These are phyloP conservation scores for Aspergillus amoenus DNA, from an alignment of 2,329 filamentous ascomycete species.

Conservation along the genomic window DNA sequence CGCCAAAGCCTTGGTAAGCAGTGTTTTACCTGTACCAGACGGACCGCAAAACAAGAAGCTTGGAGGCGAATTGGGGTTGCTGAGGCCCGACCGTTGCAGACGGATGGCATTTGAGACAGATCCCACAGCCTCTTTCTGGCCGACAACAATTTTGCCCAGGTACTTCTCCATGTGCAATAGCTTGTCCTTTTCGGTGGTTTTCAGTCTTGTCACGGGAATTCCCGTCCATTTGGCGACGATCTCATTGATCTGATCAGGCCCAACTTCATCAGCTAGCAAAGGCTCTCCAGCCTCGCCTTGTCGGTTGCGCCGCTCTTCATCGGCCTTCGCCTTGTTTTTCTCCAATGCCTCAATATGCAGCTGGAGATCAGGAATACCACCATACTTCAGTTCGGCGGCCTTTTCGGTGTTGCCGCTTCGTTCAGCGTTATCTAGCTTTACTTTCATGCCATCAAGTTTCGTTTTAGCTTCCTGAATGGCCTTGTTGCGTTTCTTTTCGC, in stretches of 20 bases:
- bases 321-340: slow-evolving; percentile 72
- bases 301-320: slow-evolving; percentile 61
- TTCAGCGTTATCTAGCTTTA: slow-evolving; percentile 91
- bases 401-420: slow-evolving; percentile 79
- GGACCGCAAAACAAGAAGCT: slow-evolving; percentile 99
- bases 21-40: slow-evolving; percentile 95
- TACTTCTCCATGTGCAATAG: slow-evolving; percentile 94
- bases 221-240: slow-evolving; percentile 98
- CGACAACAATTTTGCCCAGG: slow-evolving; percentile 80
- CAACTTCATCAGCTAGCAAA: slow-evolving; percentile 89
- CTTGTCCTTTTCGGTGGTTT: slow-evolving; percentile 96
- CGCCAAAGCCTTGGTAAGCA: slow-evolving; percentile 93
- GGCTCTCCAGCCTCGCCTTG: slow-evolving; percentile 63
- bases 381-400: slow-evolving; percentile 93
- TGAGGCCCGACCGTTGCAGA: slow-evolving; percentile 87
- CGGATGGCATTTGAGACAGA: slow-evolving; percentile 96
- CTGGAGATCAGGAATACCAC: slow-evolving; percentile 92
- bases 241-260: slow-evolving; percentile 97
- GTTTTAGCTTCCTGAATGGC: slow-evolving; percentile 93
- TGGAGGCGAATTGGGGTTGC: slow-evolving; percentile 93
- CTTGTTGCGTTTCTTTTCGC: slow-evolving; percentile 84
- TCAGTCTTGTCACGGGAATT: slow-evolving; percentile 90
- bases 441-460: slow-evolving; percentile 87
- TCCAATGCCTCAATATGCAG: slow-evolving; percentile 78
- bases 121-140: slow-evolving; percentile 88